Evolutionary conservation across 73 alveolate genomes (phyloP), one percentile per base, ranked within the genome.

Genomic region (Paramecium pentaurelia): DNA sequence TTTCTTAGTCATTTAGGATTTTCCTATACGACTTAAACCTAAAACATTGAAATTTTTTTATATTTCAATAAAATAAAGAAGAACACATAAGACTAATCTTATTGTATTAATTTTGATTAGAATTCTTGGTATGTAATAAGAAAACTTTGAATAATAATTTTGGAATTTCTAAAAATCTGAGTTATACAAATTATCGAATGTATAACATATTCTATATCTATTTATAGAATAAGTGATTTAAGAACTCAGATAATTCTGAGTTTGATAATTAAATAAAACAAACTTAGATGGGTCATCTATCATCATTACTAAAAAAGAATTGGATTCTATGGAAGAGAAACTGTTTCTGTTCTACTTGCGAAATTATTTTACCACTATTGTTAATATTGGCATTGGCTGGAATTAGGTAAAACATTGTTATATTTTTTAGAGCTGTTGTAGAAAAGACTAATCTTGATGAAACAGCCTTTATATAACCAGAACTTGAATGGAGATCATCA

Each of bases 251-350:
- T 11, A 28, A 64, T 32, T 32, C 84, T 28, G 22, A 34, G 22
- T 64, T 11, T 11, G 11, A 28, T 25, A 64, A 64, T 32, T 6
- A 64, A 32, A 18, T 32, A 14, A 64, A 64, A 25, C 4, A 64
- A 28, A 12, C 77, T 60, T 60, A 22, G 7, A 80, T 80, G 86
- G 58, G 95, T 68, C 98, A 98, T 84, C 88, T 93, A 44, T 71
- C 93, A 37, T 99, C 99, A 7, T 93, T 98, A 88, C 93, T 98
- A 92, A 87, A 94, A 86, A 98, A 98, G 64, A 97, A 98, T 88
- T 95, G 97, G 93, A 95, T 97, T 92, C 95, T 97, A 32, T 95
- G 98, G 97, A 97, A 95, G 93, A 95, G 99, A 91, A 96, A 94
- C 49, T 95, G 94, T 51, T 92, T 95, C 44, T 95, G 98, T 54